A percentile compares a stretch with the other conserved stretches of the same genome.
Evolutionary conservation across 306 rosid species (phyloP).

Genomic region (Purshia tridentata): DNA sequence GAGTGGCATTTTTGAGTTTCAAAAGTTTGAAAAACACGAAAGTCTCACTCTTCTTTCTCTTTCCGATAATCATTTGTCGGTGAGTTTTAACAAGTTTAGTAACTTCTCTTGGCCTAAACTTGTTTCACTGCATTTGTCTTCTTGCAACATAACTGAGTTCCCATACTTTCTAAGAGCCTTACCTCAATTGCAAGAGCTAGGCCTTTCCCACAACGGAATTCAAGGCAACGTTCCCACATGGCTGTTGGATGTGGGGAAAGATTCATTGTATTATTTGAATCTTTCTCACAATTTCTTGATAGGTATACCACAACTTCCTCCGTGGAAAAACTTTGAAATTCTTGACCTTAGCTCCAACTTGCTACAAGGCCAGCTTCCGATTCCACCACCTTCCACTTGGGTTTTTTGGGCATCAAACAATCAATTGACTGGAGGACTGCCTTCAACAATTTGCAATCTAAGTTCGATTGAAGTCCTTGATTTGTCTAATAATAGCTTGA

Average conservation of each 20-base stretch:
- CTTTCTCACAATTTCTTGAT: constrained; percentile 5
- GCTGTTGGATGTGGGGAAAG: not conserved
- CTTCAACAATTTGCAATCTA: not conserved
- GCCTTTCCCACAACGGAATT: not conserved
- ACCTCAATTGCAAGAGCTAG: not conserved
- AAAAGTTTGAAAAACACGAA: not conserved
- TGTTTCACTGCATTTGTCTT: not conserved
- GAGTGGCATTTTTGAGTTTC: not conserved
- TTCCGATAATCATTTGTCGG: not conserved
- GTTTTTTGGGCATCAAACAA: not conserved
- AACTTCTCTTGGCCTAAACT: not conserved
- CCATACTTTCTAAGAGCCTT: not conserved
- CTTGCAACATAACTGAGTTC: constrained; percentile 4
- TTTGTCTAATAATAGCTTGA: not conserved
- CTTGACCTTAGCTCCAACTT: not conserved
- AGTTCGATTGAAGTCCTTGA: not conserved
- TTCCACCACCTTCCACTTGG: not conserved
- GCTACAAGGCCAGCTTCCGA: not conserved
- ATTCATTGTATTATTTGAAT: not conserved
- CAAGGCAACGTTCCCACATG: not conserved
- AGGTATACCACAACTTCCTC: not conserved
- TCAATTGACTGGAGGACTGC: not conserved
- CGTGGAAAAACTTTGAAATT: not conserved
- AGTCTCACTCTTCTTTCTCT: not conserved
- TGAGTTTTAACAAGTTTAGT: not conserved